Conservation (phyloP, 768 basidiomycete species). For the Suillus cothurnatus region DNA sequence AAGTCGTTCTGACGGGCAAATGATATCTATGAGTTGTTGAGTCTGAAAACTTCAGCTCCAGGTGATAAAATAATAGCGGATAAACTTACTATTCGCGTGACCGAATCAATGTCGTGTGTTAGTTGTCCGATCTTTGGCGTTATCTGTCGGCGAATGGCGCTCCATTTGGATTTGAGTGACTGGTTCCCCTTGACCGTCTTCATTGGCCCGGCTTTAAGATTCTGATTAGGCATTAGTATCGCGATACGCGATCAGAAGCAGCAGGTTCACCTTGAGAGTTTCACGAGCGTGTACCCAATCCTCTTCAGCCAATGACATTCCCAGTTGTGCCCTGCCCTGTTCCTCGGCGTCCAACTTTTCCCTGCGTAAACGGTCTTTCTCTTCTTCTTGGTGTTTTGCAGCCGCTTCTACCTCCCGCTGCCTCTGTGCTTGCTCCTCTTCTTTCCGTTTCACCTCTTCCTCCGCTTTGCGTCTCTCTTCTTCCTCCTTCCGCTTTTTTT, state of each 20-base stretch:
- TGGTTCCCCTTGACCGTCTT: slow-evolving; percentile 62
- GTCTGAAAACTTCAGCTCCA: slow-evolving; percentile 33
- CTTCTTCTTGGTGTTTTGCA: slow-evolving; percentile 34
- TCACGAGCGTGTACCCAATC: slow-evolving; percentile 66
- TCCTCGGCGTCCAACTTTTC: slow-evolving; percentile 40
- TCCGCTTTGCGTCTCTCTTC: slow-evolving; percentile 46
- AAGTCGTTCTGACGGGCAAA: slow-evolving; percentile 34
- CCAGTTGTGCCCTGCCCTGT: slow-evolving; percentile 45
- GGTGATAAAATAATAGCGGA: slow-evolving; percentile 11
- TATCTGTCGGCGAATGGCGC: slow-evolving; percentile 70
- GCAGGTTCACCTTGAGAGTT: slow-evolving; percentile 50
- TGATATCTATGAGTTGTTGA: slow-evolving; percentile 43
- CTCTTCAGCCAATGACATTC: slow-evolving; percentile 55
- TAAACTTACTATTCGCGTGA: slow-evolving; percentile 61
- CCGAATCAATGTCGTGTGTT: slow-evolving; percentile 66
- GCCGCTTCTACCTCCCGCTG: slow-evolving; percentile 36
- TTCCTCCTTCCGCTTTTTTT: slow-evolving; percentile 49
- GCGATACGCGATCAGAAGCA: slow-evolving; percentile 15
- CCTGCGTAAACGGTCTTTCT: slow-evolving; percentile 36
- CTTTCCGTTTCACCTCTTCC: slow-evolving; percentile 42
- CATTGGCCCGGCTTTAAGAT: slow-evolving; percentile 67
- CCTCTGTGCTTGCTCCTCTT: slow-evolving; percentile 44
- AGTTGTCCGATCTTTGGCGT: slow-evolving; percentile 88
- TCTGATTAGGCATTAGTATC: slow-evolving; percentile 40
- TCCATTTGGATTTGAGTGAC: slow-evolving; percentile 61